Base-by-base conservation (phyloP, 1,139 yeast species). In the Magnusiomyces starmeri region DNA sequence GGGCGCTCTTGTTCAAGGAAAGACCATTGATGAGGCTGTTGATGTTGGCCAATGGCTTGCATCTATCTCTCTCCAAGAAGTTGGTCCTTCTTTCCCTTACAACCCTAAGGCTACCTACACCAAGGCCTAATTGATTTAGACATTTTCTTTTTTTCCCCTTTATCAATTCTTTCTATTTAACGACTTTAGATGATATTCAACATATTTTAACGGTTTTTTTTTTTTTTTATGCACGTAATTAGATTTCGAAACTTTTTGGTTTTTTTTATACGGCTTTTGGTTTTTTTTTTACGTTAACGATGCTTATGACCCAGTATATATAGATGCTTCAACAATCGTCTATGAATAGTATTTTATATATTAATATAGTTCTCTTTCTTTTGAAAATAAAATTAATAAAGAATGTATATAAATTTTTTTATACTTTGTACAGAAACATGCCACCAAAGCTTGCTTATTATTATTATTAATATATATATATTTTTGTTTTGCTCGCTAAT, bases 31-130 rank as follows among this genome's bases (percentile, higher is more conserved):
- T 39, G 74, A 78, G 50, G 74, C 85, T 55, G 76, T 92, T 59
- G 88, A 85, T 63, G 79, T 83, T 71, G 99, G 98, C 61, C 97
- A 90, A 74, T 90, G 97, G 97, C 82, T 95, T 61, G 99, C 98
- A 57, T 77, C 88, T 59, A 73, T 86, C 62, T 86, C 96, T 52
- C 84, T 92, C 67, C 96, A 89, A 76, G 85, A 86, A 71, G 79
- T 86, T 60, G 98, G 99, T 54, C 96, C 98, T 51, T 77, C 95
- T 51, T 92, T 82, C 82, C 97, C 97, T 60, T 78, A 81, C 76
- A 25, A 29, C 21, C 85, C 87, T 59, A 83, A 83, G 74, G 79
- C 80, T 70, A 60, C 79, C 50, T 82, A 79, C 70, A 43, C 55
- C 46, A 40, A 29, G 27, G 48, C 20, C 8, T 24, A 12, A 14